Conservation (phyloP, 306 rosid species). For the Cotoneaster glaucophyllus region DNA sequence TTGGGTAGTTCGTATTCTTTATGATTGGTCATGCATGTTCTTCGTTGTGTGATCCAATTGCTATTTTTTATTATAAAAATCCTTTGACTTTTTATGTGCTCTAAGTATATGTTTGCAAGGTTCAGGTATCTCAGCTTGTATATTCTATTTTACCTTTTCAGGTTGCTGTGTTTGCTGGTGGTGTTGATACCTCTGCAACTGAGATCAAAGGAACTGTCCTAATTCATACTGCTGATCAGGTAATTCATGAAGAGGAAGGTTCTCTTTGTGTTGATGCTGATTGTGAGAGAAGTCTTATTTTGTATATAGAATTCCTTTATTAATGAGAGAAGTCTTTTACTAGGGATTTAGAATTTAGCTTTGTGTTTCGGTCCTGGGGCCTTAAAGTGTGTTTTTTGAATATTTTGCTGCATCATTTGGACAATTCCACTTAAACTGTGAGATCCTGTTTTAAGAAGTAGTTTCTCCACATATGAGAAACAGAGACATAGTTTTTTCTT, state of each 20-base stretch:
- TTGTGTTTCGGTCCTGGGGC: too few species aligned
- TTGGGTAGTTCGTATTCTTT: not conserved
- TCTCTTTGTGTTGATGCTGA: not conserved
- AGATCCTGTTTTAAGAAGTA: too few species aligned
- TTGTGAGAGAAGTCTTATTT: not conserved
- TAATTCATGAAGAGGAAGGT: conserved; percentile 4
- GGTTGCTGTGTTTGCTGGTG: conserved; percentile 89
- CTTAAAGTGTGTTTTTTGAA: too few species aligned
- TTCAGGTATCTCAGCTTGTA: conserved; percentile 12
- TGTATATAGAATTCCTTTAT: too few species aligned
- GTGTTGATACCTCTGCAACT: conserved; percentile 41
- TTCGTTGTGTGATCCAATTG: not conserved
- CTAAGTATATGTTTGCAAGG: not conserved
- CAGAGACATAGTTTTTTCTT: too few species aligned
- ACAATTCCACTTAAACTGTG: too few species aligned
- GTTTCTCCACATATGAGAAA: too few species aligned
- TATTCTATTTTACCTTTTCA: conserved; percentile 28
- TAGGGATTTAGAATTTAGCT: too few species aligned
- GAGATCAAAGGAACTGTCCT: conserved; percentile 80
- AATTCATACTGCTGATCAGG: conserved; percentile 88
- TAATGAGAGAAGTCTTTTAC: too few species aligned
- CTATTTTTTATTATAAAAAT: not conserved
- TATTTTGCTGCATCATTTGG: too few species aligned
- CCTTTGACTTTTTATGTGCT: not conserved
- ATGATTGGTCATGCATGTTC: not conserved